Percentiles rank a stretch among this genome's conserved stretches.
Evolutionary conservation across 169 alveolate genomes (phyloP).

Genomic region (Perkinsus marinus): DNA sequence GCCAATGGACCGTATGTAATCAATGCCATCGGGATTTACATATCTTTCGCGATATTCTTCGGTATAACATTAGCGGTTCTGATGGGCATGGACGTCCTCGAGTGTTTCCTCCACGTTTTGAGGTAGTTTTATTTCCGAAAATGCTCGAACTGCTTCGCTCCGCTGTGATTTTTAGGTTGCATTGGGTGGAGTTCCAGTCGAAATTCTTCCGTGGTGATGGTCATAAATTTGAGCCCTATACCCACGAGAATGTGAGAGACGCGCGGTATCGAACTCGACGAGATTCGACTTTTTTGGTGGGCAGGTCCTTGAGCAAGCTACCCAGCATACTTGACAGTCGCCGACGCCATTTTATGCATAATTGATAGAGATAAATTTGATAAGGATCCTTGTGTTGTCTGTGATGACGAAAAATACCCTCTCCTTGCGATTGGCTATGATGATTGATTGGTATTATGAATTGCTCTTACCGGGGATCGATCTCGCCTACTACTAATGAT

Average conservation of each 20-base stretch:
- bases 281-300: neutral
- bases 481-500: neutral
- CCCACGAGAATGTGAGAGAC: conserved; percentile 8
- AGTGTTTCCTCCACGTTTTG: conserved; percentile 96
- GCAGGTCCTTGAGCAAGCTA: neutral
- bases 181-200: conserved; percentile 91
- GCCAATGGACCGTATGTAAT: neutral
- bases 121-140: neutral
- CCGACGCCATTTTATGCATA: neutral
- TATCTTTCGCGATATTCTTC: conserved; percentile 65
- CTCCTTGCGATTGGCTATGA: neutral
- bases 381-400: too few relatives aligned
- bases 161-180: neutral
- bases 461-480: neutral
- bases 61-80: conserved; percentile 85
- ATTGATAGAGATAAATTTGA: neutral
- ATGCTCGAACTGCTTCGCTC: neutral
- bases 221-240: conserved; percentile 68
- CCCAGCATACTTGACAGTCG: neutral
- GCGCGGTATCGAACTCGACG: neutral
- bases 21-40: conserved; percentile 33
- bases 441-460: neutral
- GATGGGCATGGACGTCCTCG: conserved; percentile 95
- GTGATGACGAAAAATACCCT: too few relatives aligned
- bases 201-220: conserved; percentile 98